phyloP scores from a whole-genome alignment of 78 protist species.

The Dictyostelium intermedium region DNA sequence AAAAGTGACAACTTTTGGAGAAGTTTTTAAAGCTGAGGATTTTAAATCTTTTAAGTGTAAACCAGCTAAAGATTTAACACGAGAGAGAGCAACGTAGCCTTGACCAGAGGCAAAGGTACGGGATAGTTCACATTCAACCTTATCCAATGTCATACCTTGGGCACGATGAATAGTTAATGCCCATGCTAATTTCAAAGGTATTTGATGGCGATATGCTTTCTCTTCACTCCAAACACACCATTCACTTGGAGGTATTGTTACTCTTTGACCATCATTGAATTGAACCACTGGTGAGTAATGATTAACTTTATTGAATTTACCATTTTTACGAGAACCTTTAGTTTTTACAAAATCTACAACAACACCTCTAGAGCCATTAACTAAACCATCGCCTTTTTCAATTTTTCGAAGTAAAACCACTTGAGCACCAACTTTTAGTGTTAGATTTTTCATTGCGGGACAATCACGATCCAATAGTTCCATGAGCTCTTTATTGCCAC shows the following conservation, averaged over 20 bases:
- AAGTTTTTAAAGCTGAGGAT: constrained; percentile 30
- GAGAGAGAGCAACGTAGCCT: constrained; percentile 95
- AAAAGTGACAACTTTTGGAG: constrained; percentile 13
- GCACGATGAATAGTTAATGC: constrained; percentile 94
- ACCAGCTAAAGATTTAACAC: constrained; percentile 86
- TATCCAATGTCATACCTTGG: constrained; percentile 94
- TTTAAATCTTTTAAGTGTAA: constrained; percentile 36
- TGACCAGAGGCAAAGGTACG: constrained; percentile 90
- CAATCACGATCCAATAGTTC: constrained; percentile 50
- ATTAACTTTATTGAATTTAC: constrained; percentile 1
- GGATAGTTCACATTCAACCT: constrained; percentile 76
- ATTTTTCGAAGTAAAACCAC: constrained; percentile 75
- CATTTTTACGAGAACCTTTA: background rate
- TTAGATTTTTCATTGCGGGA: constrained; percentile 54
- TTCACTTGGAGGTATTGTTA: constrained; percentile 40
- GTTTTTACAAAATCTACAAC: constrained; percentile 54
- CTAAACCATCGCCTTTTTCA: background rate
- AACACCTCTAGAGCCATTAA: constrained; percentile 81
- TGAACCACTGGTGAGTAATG: constrained; percentile 47
- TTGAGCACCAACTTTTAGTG: constrained; percentile 78
- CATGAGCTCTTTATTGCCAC: constrained; percentile 24
- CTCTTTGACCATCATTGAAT: constrained; percentile 55
- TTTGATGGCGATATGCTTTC: constrained; percentile 70
- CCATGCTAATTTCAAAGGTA: constrained; percentile 96
- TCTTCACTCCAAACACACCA: constrained; percentile 74